phyloP scores from a whole-genome alignment of 306 rosid genomes.

The Quercus mongolica region DNA sequence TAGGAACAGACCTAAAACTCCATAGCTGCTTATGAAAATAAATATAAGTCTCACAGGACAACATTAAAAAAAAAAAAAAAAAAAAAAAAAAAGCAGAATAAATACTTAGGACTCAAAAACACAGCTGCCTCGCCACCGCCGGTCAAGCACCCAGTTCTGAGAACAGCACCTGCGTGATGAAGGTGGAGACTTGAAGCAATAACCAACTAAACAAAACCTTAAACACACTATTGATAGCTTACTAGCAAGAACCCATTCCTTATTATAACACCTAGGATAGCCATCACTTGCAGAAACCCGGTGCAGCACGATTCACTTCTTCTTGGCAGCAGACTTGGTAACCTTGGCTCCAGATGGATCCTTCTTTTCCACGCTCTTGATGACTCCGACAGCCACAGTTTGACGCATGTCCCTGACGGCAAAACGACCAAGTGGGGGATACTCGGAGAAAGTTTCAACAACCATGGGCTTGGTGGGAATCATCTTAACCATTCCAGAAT shows the following conservation, averaged over 20 bases:
- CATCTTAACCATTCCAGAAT: constrained; percentile 86
- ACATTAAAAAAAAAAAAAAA: no score
- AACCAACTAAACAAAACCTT: not conserved
- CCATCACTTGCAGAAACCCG: not conserved
- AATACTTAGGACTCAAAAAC: not conserved
- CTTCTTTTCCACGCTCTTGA: constrained; percentile 90
- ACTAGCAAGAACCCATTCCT: constrained; percentile 22
- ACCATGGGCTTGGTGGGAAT: constrained; percentile 91
- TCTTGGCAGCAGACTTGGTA: constrained; percentile 79
- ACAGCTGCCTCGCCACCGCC: constrained; percentile 38
- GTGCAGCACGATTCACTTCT: constrained; percentile 59
- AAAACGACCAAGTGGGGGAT: constrained; percentile 89
- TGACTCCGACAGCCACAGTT: constrained; percentile 91
- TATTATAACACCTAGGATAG: constrained; percentile 4
- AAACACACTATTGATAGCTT: not conserved
- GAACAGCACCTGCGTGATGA: constrained; percentile 28
- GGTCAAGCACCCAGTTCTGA: constrained; percentile 75
- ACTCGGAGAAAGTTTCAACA: constrained; percentile 76
- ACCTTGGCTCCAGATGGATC: constrained; percentile 70
- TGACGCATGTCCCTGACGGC: constrained; percentile 96
- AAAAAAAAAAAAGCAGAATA: not conserved
- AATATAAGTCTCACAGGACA: not conserved
- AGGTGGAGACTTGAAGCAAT: constrained; percentile 26
- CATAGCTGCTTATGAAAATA: constrained; percentile 2
- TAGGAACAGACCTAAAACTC: constrained; percentile 3